Evolutionary conservation across 1,284 basidiomycete genomes (phyloP).

Genomic region (Tilletia caries): DNA sequence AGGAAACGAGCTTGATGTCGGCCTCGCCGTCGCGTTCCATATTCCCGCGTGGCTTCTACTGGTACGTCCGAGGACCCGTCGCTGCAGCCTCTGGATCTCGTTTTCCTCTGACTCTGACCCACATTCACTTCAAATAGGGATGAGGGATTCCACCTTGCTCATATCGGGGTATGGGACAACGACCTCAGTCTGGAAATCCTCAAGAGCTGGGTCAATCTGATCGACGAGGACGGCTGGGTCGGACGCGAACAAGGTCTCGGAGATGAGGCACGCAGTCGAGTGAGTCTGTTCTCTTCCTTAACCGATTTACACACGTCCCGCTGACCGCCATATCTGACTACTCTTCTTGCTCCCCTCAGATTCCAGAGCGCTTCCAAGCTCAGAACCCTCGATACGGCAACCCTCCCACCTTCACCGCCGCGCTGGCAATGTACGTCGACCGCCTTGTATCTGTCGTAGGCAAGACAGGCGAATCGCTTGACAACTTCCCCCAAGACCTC

Average conservation of each 20-base stretch:
- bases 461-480: not conserved
- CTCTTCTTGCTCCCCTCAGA: slow-evolving; percentile 18
- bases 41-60: slow-evolving; percentile 94
- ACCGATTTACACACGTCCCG: not conserved
- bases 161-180: slow-evolving; percentile 87
- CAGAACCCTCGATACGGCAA: slow-evolving; percentile 91
- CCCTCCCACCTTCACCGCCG: slow-evolving; percentile 87
- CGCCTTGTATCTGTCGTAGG: slow-evolving; percentile 58
- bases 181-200: slow-evolving; percentile 85
- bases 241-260: slow-evolving; percentile 91
- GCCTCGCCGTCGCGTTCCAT: slow-evolving; percentile 91
- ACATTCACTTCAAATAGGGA: too few species aligned
- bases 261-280: slow-evolving; percentile 87
- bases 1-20: slow-evolving; percentile 71
- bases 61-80: slow-evolving; percentile 57
- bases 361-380: slow-evolving; percentile 80
- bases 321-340: not conserved
- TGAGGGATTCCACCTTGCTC: slow-evolving; percentile 87
- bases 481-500: slow-evolving; percentile 8
- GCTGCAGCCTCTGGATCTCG: too few species aligned
- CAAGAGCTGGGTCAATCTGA: slow-evolving; percentile 79
- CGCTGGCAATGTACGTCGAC: slow-evolving; percentile 78
- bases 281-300: not conserved
- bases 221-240: slow-evolving; percentile 91
- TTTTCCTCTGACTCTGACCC: too few species aligned